Evolutionary conservation across 1,139 yeast species (phyloP).

Genomic region (Suhomyces atakaporum): DNA sequence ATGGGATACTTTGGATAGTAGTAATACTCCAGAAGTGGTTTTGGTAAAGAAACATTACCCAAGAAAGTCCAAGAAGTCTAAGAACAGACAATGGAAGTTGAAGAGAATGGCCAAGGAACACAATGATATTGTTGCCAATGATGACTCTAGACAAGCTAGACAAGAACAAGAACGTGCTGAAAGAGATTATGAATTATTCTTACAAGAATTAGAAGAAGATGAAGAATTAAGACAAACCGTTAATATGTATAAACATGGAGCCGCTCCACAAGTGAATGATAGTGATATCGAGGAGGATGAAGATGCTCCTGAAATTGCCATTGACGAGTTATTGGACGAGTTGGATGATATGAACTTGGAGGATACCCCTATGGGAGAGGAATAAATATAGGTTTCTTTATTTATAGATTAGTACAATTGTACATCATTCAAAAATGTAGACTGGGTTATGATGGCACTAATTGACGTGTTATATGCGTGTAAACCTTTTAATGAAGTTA

Average conservation of each 20-base stretch:
- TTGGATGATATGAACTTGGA: conserved; percentile 89
- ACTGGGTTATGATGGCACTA: no score
- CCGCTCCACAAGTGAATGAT: conserved; percentile 41
- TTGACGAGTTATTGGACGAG: conserved; percentile 87
- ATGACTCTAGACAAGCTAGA: conserved; percentile 75
- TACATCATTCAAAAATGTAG: no score
- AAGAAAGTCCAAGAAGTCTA: conserved; percentile 73
- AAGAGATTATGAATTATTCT: conserved; percentile 91
- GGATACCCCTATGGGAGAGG: conserved; percentile 35
- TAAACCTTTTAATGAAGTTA: no score
- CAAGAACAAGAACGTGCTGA: conserved; percentile 92
- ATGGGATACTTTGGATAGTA: conserved; percentile 71
- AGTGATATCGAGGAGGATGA: conserved; percentile 60
- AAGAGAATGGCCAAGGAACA: conserved; percentile 98
- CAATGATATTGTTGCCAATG: conserved; percentile 77
- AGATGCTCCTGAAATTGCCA: conserved; percentile 73
- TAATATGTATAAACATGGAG: conserved; percentile 77
- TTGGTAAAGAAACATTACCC: conserved; percentile 89
- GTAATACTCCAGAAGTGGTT: conserved; percentile 82
- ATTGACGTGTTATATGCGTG: no score
- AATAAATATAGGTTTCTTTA: not conserved
- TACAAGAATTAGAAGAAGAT: conserved; percentile 97
- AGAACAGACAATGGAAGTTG: conserved; percentile 91
- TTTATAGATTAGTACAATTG: not conserved
- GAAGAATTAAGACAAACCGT: conserved; percentile 89